phyloP scores from a whole-genome alignment of 208 protist species.

The Willaertia magna region DNA sequence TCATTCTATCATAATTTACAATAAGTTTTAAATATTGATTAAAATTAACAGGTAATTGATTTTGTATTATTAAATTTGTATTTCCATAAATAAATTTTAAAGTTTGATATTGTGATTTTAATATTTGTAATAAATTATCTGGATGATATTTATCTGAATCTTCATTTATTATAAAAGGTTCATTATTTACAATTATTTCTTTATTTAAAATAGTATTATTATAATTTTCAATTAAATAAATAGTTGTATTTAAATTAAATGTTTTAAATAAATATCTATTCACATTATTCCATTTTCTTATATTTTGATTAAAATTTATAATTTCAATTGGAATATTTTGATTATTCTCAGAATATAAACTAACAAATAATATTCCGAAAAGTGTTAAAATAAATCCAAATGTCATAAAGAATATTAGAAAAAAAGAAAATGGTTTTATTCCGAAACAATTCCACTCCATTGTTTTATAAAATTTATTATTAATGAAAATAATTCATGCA shows the following conservation, averaged over 20 bases:
- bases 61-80: neutral
- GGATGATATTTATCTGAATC: too few relatives aligned
- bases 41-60: neutral
- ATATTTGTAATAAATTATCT: too few relatives aligned
- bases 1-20: too few relatives aligned
- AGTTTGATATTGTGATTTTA: neutral
- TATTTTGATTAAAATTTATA: neutral
- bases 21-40: neutral
- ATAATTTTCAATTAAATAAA: too few relatives aligned
- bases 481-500: neutral
- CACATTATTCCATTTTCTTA: too few relatives aligned
- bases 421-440: neutral
- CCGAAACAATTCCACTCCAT: neutral
- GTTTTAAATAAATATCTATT: too few relatives aligned
- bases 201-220: too few relatives aligned
- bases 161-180: too few relatives aligned
- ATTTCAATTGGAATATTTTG: neutral
- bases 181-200: neutral
- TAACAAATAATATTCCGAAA: neutral
- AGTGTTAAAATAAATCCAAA: neutral
- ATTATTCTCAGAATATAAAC: neutral
- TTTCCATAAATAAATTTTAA: neutral
- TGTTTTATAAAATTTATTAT: neutral
- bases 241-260: too few relatives aligned
- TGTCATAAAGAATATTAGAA: neutral